Base-by-base conservation (phyloP, 805 yeast species). In the Blastobotrys mokoenaii region DNA sequence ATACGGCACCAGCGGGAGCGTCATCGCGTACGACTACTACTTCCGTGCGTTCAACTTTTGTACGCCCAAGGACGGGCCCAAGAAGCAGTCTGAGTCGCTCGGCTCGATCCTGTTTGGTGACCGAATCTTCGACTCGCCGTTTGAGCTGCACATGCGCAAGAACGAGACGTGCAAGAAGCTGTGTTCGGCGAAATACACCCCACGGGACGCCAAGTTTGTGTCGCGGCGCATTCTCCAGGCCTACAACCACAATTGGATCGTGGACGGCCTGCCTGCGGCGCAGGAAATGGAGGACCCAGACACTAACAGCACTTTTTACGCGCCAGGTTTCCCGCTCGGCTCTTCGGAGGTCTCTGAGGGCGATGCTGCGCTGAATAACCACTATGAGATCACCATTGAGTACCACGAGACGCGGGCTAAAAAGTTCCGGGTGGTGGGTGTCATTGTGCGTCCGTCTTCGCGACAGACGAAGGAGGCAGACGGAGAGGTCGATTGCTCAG, bases 101-200 rank as follows among this genome's bases (percentile, higher is more conserved):
- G 98, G 98, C 7, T 82, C 97, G 1, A 82, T 93, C 53, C 74
- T 93, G 47, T 88, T 93, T 62, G 98, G 98, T 52, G 98, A 93
- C 66, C 74, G 98, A 61, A 88, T 93, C 51, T 88, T 84, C 71
- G 81, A 85, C 58, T 88, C 97, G 8, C 97, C 97, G 4, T 87
- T 85, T 58, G 77, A 81, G 43, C 68, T 93, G 50, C 71, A 76
- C 32, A 84, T 93, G 95, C 71, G 84, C 51, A 74, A 84, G 60
- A 76, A 84, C 51, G 73, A 74, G 57, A 62, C 72, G 3, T 93
- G 98, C 70, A 70, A 70, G 44, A 54, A 61, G n/a, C 67, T 89
- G 44, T 93, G 98, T 67, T 55, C 72, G 1, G 56, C 72, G 1
- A 53, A 49, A 1, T 87, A 84, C 61, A 72, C 82, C 33, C 72